Evolutionary conservation across 768 basidiomycete genomes (phyloP).

Genomic region (Podaxis sp.): DNA sequence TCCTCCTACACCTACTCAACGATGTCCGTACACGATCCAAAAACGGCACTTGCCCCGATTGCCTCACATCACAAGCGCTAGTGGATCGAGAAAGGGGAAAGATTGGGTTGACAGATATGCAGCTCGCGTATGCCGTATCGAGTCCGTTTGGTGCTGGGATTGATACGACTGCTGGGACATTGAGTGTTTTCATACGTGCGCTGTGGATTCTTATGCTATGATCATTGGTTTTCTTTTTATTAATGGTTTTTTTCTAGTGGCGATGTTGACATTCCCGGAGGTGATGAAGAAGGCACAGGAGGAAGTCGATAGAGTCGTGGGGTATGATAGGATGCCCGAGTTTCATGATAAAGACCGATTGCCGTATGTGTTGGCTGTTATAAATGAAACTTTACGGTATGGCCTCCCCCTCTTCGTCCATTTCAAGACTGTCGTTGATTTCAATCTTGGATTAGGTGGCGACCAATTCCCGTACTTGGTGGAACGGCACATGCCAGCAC

Average conservation of each 20-base stretch:
- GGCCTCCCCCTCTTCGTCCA: background rate
- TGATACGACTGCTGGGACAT: slow-evolving; percentile 23
- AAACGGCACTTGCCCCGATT: slow-evolving; percentile 22
- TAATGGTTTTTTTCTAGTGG: slow-evolving; percentile 17
- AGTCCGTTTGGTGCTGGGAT: slow-evolving; percentile 30
- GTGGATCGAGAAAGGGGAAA: slow-evolving; percentile 37
- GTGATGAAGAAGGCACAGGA: slow-evolving; percentile 28
- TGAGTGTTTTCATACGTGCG: slow-evolving; percentile 19
- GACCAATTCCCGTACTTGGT: slow-evolving; percentile 27
- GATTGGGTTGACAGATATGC: slow-evolving; percentile 40
- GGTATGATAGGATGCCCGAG: slow-evolving; percentile 25
- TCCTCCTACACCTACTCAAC: slow-evolving; percentile 26
- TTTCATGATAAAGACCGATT: slow-evolving; percentile 24
- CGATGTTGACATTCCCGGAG: slow-evolving; percentile 29
- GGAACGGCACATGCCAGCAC: slow-evolving; percentile 32
- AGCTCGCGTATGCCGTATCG: slow-evolving; percentile 38
- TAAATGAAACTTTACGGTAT: slow-evolving; percentile 20
- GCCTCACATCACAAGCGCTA: slow-evolving; percentile 39
- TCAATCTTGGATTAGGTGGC: slow-evolving; percentile 18
- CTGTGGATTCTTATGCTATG: background rate
- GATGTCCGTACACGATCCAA: slow-evolving; percentile 24
- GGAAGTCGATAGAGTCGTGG: slow-evolving; percentile 31
- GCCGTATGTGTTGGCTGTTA: slow-evolving; percentile 22
- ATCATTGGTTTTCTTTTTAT: background rate
- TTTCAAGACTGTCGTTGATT: background rate